These are phyloP conservation scores for Plenodomus biglobosus DNA, from an alignment of 2,329 filamentous ascomycete species.

Conservation along the genomic window DNA sequence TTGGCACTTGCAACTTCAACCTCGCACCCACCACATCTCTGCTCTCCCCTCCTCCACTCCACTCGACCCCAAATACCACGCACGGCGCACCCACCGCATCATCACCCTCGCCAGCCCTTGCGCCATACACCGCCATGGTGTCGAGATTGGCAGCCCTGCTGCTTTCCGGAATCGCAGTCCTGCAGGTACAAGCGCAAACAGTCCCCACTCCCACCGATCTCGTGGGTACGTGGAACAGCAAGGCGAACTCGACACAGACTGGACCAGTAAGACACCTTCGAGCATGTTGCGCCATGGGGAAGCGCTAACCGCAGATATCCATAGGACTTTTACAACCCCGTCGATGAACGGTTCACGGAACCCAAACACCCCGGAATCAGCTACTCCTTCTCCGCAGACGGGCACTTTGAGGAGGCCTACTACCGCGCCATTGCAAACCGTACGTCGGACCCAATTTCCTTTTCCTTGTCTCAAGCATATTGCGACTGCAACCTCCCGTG, in stretches of 20 bases:
- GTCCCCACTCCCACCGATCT: constrained; percentile 45
- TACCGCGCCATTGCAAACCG: constrained; percentile 71
- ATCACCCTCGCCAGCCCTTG: constrained; percentile 12
- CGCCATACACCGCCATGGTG: constrained; percentile 16
- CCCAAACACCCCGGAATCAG: constrained; percentile 68
- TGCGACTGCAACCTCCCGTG: neutral
- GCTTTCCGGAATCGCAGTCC: constrained; percentile 43
- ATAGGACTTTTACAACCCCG: constrained; percentile 69
- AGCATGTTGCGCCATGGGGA: neutral
- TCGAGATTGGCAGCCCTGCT: constrained; percentile 36
- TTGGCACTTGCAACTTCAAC: constrained; percentile 14
- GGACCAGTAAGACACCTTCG: constrained; percentile 58
- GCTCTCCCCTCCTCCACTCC: constrained; percentile 7
- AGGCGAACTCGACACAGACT: constrained; percentile 68
- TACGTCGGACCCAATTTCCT: constrained; percentile 46
- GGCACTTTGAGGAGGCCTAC: constrained; percentile 68
- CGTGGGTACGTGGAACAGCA: constrained; percentile 72
- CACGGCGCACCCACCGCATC: constrained; percentile 3
- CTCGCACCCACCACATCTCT: constrained; percentile 2
- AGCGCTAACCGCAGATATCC: constrained; percentile 13
- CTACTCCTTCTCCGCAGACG: constrained; percentile 71
- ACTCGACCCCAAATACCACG: constrained; percentile 1
- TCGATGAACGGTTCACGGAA: constrained; percentile 66
- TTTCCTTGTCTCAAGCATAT: neutral
- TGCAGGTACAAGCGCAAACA: constrained; percentile 37